Evolutionary conservation across 75 land plant species (phyloP).

Genomic region (Pseudotsuga menziesii): DNA sequence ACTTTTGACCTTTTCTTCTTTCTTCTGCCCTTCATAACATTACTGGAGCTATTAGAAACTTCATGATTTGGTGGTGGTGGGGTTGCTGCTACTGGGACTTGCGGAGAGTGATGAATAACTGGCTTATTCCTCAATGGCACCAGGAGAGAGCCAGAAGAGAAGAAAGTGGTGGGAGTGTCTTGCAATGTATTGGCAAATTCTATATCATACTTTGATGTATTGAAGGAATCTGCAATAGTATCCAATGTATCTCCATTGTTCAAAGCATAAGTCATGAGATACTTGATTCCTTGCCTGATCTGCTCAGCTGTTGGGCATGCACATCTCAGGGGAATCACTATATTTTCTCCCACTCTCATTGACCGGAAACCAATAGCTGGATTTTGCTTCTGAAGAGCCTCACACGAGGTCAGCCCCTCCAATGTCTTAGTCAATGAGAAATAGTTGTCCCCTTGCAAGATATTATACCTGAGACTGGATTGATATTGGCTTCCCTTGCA

Average conservation of each 20-base stretch:
- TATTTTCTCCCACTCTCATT: conserved; percentile 4
- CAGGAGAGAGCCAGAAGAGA: conserved; percentile 37
- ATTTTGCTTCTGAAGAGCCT: conserved; percentile 27
- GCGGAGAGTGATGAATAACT: neutral
- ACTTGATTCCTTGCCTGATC: conserved; percentile 12
- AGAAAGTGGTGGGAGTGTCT: neutral
- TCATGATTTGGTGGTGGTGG: neutral
- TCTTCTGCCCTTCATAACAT: too few species aligned
- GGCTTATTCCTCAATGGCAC: conserved; percentile 47
- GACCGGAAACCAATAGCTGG: conserved; percentile 3
- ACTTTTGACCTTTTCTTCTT: neutral
- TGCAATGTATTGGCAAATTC: conserved; percentile 12
- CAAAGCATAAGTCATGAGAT: conserved; percentile 24
- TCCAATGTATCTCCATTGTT: conserved; percentile 15
- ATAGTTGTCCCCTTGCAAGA: conserved; percentile 50
- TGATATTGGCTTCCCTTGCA: conserved; percentile 43
- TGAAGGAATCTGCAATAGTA: conserved; percentile 11
- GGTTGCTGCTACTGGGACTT: conserved; percentile 2
- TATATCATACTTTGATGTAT: conserved; percentile 8
- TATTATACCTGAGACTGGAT: conserved; percentile 37
- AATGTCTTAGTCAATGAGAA: conserved; percentile 13
- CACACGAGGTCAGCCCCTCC: conserved; percentile 22
- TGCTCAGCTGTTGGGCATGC: conserved; percentile 40
- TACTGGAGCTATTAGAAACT: too few species aligned
- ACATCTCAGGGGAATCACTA: conserved; percentile 28